Evolutionary conservation across 805 yeast species (phyloP).

Genomic region (Saccharomycopsis synnaedendra): DNA sequence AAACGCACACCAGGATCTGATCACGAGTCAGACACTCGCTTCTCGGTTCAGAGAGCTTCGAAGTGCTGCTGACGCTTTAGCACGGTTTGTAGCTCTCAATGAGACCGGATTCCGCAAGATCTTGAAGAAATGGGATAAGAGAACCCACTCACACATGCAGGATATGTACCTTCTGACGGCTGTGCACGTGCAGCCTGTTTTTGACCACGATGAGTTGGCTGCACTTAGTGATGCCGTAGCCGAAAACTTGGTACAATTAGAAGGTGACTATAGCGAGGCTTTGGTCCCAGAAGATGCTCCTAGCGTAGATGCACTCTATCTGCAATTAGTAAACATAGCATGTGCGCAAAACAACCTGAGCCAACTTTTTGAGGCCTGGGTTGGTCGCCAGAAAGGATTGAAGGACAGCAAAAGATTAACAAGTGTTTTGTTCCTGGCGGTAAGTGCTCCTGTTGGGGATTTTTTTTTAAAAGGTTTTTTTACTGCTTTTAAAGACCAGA

Average conservation of each 20-base stretch:
- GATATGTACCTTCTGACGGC: conserved; percentile 87
- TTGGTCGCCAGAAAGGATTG: conserved; percentile 34
- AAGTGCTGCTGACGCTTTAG: conserved; percentile 77
- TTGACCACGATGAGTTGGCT: conserved; percentile 83
- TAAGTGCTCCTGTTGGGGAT: conserved; percentile 56
- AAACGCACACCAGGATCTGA: conserved; percentile 30
- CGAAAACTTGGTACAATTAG: conserved; percentile 59
- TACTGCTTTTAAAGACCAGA: conserved; percentile 36
- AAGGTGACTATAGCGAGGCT: conserved; percentile 21
- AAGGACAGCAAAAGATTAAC: conserved; percentile 39
- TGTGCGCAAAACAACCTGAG: conserved; percentile 26
- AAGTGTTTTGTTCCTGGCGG: conserved; percentile 59
- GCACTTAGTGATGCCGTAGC: conserved; percentile 70
- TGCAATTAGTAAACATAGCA: conserved; percentile 51
- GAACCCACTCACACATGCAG: conserved; percentile 89
- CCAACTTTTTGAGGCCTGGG: conserved; percentile 27
- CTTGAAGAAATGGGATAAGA: conserved; percentile 94
- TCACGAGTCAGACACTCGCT: conserved; percentile 69
- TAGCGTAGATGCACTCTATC: conserved; percentile 58
- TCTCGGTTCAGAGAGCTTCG: conserved; percentile 86
- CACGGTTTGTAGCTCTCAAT: conserved; percentile 88
- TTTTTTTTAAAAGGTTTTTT: conserved; percentile 39
- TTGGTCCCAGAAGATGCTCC: conserved; percentile 22
- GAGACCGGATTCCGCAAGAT: conserved; percentile 95
- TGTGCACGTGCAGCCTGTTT: conserved; percentile 92